These are phyloP conservation scores for Cucurbita ficifolia DNA, from an alignment of 306 rosid species.

Conservation along the genomic window DNA sequence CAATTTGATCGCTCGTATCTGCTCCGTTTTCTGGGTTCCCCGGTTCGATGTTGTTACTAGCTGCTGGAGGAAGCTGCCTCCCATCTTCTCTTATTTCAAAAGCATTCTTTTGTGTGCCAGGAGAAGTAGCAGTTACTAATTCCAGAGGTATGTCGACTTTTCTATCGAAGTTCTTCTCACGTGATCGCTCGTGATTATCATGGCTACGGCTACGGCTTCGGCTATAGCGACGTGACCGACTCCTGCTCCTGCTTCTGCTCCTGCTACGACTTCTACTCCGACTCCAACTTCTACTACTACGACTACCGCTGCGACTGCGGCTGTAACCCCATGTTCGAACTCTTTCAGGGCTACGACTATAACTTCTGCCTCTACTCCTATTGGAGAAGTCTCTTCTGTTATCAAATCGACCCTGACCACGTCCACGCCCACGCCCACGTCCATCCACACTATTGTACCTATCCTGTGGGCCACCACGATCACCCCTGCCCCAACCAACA, in stretches of 20 bases:
- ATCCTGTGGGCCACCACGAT: constrained; percentile 37
- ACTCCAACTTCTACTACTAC: constrained; percentile 27
- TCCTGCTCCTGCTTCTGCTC: constrained; percentile 46
- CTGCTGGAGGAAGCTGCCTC: constrained; percentile 26
- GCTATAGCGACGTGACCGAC: constrained; percentile 19
- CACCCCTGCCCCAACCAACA: constrained; percentile 68
- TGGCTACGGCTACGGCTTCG: constrained; percentile 25
- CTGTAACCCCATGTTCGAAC: constrained; percentile 81
- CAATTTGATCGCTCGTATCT: constrained; percentile 16
- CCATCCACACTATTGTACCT: constrained; percentile 47
- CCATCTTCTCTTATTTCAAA: constrained; percentile 12
- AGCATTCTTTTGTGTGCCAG: constrained; percentile 21
- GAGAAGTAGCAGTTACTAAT: constrained; percentile 18
- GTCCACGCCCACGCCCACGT: constrained; percentile 62
- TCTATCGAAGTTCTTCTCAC: constrained; percentile 17
- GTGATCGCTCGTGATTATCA: constrained; percentile 29
- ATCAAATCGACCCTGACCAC: constrained; percentile 80
- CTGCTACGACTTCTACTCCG: constrained; percentile 38
- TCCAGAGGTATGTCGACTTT: constrained; percentile 21
- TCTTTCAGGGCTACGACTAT: constrained; percentile 82
- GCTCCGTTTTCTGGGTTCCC: constrained; percentile 19
- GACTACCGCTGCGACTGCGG: constrained; percentile 20
- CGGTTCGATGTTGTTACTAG: constrained; percentile 9
- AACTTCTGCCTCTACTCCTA: constrained; percentile 65
- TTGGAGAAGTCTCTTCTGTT: constrained; percentile 43